A percentile compares a stretch with the other conserved stretches of the same genome.
These are phyloP conservation scores for Magnusiomyces tetraspermus DNA, from an alignment of 1,139 yeast species.

Conservation along the genomic window DNA sequence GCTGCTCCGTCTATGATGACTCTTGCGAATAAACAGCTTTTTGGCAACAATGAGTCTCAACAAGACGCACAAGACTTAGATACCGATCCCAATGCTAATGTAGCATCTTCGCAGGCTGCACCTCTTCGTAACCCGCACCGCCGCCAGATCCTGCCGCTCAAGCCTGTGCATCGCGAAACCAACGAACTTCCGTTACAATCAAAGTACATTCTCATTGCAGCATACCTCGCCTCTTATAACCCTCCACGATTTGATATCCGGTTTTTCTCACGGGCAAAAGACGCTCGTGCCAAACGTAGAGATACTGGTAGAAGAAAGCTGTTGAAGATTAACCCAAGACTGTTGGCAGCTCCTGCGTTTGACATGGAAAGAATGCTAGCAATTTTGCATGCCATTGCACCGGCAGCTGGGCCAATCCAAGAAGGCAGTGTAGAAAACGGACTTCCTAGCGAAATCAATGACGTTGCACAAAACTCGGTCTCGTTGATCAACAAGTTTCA, in stretches of 20 bases:
- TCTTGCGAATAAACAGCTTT: too few relatives aligned
- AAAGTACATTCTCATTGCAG: constrained; percentile 56
- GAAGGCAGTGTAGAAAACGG: constrained; percentile 19
- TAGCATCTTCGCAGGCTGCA: background rate
- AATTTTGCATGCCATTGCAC: constrained; percentile 48
- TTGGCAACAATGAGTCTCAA: background rate
- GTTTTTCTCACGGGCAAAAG: constrained; percentile 51
- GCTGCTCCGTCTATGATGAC: too few relatives aligned
- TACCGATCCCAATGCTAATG: too few relatives aligned
- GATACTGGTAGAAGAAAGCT: constrained; percentile 37
- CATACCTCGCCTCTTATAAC: constrained; percentile 61
- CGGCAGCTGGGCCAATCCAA: constrained; percentile 20
- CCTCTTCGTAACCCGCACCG: background rate
- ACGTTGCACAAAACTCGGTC: constrained; percentile 10
- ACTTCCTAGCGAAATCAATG: constrained; percentile 23
- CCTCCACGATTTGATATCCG: constrained; percentile 52
- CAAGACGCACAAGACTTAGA: too few relatives aligned
- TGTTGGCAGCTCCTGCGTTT: constrained; percentile 52
- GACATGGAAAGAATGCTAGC: constrained; percentile 64
- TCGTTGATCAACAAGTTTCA: background rate
- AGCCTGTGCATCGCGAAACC: background rate
- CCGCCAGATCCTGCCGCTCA: background rate
- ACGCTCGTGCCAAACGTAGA: constrained; percentile 38
- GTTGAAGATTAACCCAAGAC: constrained; percentile 42
- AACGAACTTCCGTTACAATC: constrained; percentile 42